These are phyloP conservation scores for Lentinula detonsa DNA, from an alignment of 768 basidiomycete genomes.

Conservation along the genomic window DNA sequence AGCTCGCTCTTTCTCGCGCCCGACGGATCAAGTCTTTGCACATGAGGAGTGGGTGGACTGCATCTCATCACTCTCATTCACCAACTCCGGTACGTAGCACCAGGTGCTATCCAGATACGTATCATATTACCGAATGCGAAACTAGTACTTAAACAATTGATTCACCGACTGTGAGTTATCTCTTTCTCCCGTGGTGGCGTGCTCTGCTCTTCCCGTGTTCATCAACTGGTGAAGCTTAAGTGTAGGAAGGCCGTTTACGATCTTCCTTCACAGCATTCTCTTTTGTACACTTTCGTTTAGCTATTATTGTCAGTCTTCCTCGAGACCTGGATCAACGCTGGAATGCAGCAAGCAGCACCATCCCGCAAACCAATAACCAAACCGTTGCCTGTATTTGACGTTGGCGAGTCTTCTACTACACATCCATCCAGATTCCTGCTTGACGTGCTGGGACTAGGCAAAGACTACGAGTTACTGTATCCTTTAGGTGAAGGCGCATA, in stretches of 20 bases:
- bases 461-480: constrained; percentile 69
- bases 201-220: background rate
- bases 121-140: background rate
- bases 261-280: background rate
- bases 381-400: background rate
- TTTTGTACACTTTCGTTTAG: background rate
- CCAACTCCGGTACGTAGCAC: background rate
- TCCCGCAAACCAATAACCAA: background rate
- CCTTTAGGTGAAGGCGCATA: constrained; percentile 84
- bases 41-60: background rate
- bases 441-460: constrained; percentile 30
- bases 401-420: background rate
- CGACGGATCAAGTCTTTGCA: background rate
- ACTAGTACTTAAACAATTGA: background rate
- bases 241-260: background rate
- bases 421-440: background rate
- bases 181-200: background rate
- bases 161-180: background rate
- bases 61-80: no score
- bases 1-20: background rate
- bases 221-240: background rate
- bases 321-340: background rate
- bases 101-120: background rate
- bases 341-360: background rate
- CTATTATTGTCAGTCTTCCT: no score